These are phyloP conservation scores for Daldinia sp. DNA, from an alignment of 2,329 filamentous ascomycete genomes.

Conservation along the genomic window DNA sequence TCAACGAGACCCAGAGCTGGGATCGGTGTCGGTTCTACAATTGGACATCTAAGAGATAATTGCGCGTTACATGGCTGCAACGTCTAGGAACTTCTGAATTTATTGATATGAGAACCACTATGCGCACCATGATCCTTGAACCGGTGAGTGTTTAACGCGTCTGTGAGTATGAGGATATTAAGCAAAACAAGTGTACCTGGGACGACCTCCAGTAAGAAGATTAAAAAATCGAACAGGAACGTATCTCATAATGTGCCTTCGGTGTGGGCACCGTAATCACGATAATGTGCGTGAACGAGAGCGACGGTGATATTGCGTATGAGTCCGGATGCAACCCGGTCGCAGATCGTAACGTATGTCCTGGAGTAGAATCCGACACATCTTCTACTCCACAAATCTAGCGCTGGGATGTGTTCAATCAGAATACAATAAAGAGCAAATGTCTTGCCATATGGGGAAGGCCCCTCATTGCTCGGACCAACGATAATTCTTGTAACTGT, in stretches of 20 bases:
- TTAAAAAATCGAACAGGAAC: neutral
- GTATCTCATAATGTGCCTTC: neutral
- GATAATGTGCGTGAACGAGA: too few relatives aligned
- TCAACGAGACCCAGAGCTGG: neutral
- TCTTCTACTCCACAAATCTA: neutral
- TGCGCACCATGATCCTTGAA: neutral
- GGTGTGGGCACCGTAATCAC: neutral
- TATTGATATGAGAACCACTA: neutral
- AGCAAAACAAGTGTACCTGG: neutral
- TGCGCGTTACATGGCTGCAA: neutral
- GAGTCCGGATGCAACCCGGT: neutral
- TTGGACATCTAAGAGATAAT: neutral
- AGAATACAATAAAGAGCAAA: neutral
- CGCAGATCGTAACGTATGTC: neutral
- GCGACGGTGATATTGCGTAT: neutral
- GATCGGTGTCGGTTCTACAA: neutral
- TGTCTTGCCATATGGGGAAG: neutral
- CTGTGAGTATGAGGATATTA: neutral
- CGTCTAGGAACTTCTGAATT: neutral
- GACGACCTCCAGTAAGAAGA: neutral
- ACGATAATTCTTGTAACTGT: neutral
- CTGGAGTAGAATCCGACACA: neutral
- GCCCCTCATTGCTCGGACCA: neutral
- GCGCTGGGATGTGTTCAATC: neutral
- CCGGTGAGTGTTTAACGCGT: neutral